These are phyloP conservation scores for Phytophthora rubi DNA, from an alignment of 352 stramenopile species.

Conservation along the genomic window DNA sequence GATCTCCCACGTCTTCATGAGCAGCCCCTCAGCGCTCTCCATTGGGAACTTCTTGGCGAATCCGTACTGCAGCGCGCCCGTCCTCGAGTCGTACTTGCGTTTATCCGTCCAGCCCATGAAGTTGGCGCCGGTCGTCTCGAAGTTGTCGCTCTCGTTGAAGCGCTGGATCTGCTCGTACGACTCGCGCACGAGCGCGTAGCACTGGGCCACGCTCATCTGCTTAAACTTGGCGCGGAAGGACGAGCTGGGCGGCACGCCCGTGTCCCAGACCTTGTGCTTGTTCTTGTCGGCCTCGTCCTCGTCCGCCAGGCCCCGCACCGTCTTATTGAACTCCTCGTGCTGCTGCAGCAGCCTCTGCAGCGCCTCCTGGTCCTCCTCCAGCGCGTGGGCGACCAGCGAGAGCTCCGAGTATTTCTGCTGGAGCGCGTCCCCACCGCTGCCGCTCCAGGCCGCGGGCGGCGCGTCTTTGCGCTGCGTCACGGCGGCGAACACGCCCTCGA, in stretches of 20 bases:
- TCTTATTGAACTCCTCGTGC: conserved; percentile 43
- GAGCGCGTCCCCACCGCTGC: conserved; percentile 11
- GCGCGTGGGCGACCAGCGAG: conserved; percentile 38
- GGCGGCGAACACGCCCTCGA: conserved; percentile 51
- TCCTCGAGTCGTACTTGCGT: conserved; percentile 36
- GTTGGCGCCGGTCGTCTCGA: conserved; percentile 43
- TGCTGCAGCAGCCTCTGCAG: conserved; percentile 39
- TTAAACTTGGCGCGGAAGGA: conserved; percentile 53
- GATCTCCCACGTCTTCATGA: conserved; percentile 57
- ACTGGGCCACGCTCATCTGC: conserved; percentile 30
- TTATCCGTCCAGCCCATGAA: conserved; percentile 72
- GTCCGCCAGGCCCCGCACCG: conserved; percentile 23
- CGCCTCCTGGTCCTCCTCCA: conserved; percentile 52
- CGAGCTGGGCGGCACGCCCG: conserved; percentile 42
- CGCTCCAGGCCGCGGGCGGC: conserved; percentile 19
- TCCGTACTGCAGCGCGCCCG: conserved; percentile 49
- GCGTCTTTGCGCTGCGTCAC: conserved; percentile 37
- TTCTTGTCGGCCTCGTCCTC: conserved; percentile 14
- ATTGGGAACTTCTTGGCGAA: conserved; percentile 62
- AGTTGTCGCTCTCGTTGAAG: conserved; percentile 39
- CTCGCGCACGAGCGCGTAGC: conserved; percentile 57
- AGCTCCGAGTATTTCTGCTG: conserved; percentile 47
- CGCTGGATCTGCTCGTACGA: conserved; percentile 60
- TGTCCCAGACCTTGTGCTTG: conserved; percentile 27
- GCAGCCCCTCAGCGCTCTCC: conserved; percentile 36